Base-by-base conservation (phyloP, 202 grass and related monocot genomes). In the Carex arenaria region DNA sequence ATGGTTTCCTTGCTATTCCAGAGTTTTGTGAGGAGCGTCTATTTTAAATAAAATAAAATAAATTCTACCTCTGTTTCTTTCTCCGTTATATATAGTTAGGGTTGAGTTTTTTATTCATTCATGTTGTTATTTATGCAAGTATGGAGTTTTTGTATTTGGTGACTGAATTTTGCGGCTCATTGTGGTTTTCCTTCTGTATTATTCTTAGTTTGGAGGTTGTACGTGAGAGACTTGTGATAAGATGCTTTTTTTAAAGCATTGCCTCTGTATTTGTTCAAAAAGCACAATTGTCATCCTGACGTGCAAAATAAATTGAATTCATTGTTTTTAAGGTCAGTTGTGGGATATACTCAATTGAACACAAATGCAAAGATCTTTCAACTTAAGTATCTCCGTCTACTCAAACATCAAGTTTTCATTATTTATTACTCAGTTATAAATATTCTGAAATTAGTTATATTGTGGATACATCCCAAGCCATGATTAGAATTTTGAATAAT, bases 41-140 rank as follows among this genome's bases (percentile, higher is more conserved):
- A 88, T 80, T 93, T 95, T 45, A 72, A 47, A 72, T 72, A 49
- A 92, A 97, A 90, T 83, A 77, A 34, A 76, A 34, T 77, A 65
- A 81, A 65, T 77, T 19, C 6, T 2, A 49, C 36, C 38, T 47
- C 42, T 65, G 49, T 42, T 38, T 61, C 28, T 80, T 81, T 81
- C 28, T 5, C 43, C 15, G 12, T 81, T 81, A 81, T 65, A 65
- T 81, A 81, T 81, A 81, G 60, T 65, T 81, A 64, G 78, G 18
- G 1, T 45, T 45, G 18, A 81, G 65, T 31, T 81, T 64, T 81
- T 51, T 64, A 81, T 81, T 81, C 36, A 53, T 77, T 77, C 52
- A 77, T 77, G 52, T 32, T 36, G 60, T 81, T 81, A 65, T 65
- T 80, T 64, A 26, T 81, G 78, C 34, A 51, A 17, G 78, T 20